These are phyloP conservation scores for Lobosporangium transversale DNA, from an alignment of 192 early-diverging fungal species.

Conservation along the genomic window DNA sequence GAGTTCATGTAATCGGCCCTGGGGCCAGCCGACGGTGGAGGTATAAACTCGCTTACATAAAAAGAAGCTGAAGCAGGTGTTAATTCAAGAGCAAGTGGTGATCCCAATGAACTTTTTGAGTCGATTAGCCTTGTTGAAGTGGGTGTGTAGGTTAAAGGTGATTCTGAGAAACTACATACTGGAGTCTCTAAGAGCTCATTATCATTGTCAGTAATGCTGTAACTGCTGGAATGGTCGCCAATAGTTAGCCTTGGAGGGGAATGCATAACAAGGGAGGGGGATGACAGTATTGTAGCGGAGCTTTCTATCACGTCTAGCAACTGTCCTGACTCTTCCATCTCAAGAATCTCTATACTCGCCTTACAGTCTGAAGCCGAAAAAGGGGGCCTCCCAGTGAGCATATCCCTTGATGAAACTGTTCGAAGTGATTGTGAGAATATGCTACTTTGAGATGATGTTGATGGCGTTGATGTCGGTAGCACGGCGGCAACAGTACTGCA, in stretches of 20 bases:
- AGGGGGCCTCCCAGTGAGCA: background rate
- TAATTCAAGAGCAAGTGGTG: background rate
- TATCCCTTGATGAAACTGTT: slow-evolving; percentile 9
- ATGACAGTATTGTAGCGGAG: background rate
- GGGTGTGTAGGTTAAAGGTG: slow-evolving; percentile 23
- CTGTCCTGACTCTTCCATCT: background rate
- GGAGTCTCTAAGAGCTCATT: background rate
- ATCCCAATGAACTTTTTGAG: slow-evolving; percentile 8
- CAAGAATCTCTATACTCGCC: background rate
- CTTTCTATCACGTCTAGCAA: background rate
- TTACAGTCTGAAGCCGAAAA: background rate
- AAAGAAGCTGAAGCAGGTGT: background rate
- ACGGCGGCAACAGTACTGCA: background rate
- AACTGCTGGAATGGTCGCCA: too few species aligned
- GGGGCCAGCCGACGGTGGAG: background rate
- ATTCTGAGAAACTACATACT: slow-evolving; percentile 19
- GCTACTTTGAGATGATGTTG: background rate
- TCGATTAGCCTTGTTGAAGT: background rate
- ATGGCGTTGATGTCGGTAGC: background rate
- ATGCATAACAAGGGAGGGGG: too few species aligned
- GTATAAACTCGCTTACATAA: background rate
- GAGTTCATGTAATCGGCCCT: slow-evolving; percentile 28
- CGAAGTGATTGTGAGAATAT: slow-evolving; percentile 2
- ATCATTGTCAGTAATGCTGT: background rate
- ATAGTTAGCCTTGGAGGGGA: too few species aligned